Evolutionary conservation across 192 early-diverging fungal species (phyloP).

Genomic region (Mortierella hygrophila): DNA sequence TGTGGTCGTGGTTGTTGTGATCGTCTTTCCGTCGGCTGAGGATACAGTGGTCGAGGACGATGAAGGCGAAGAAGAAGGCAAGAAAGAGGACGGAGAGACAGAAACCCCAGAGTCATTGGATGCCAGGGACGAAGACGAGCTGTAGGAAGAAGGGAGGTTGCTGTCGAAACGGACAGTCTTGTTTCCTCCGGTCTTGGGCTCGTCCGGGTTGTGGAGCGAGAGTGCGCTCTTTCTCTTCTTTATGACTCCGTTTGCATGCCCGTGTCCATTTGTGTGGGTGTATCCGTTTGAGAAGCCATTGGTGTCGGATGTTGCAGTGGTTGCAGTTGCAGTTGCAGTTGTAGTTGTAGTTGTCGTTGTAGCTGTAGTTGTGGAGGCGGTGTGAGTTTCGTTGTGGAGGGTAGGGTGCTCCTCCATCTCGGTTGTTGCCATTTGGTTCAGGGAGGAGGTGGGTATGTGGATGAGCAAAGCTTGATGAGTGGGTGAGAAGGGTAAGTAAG

Average conservation of each 20-base stretch:
- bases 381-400: neutral
- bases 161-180: conserved; percentile 18
- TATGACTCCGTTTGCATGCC: conserved; percentile 4
- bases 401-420: conserved; percentile 37
- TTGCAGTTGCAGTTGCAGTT: neutral
- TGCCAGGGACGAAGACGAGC: conserved; percentile 1
- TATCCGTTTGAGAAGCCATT: neutral
- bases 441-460: neutral
- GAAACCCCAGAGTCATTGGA: neutral
- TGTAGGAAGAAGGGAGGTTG: conserved; percentile 3
- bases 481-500: neutral
- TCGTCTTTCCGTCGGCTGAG: neutral
- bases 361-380: neutral
- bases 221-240: conserved; percentile 9
- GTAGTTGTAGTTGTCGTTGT: neutral
- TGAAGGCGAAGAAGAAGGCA: neutral
- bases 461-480: neutral
- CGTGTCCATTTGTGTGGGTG: neutral
- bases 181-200: conserved; percentile 9
- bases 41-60: neutral
- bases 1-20: neutral
- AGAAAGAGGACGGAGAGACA: neutral
- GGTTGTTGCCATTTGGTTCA: conserved; percentile 31
- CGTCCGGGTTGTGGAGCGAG: neutral
- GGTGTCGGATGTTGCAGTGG: neutral